Percentiles rank a stretch among this genome's conserved stretches.
These are phyloP conservation scores for Xylaria sp. DNA, from an alignment of 2,329 filamentous ascomycete species.

Conservation along the genomic window DNA sequence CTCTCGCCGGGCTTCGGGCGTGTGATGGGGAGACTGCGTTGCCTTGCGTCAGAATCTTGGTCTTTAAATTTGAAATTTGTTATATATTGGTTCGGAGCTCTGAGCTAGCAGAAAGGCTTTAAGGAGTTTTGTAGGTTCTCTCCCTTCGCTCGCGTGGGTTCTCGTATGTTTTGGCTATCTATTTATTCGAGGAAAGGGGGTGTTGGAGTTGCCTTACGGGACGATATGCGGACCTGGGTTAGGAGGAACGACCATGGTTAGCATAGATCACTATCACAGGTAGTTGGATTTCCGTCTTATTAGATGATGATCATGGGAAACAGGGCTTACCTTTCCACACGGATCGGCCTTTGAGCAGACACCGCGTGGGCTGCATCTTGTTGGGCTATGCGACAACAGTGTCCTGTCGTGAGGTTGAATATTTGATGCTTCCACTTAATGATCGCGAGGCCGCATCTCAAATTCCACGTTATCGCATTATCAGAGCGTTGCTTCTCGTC, in stretches of 20 bases:
- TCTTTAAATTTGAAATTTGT: neutral
- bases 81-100: neutral
- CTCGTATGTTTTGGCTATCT: neutral
- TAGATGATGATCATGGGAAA: neutral
- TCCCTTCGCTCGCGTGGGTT: neutral
- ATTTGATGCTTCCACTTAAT: slow-evolving; percentile 2
- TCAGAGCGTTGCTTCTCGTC: slow-evolving; percentile 3
- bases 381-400: slow-evolving; percentile 25
- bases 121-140: neutral
- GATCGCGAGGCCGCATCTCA: slow-evolving; percentile 8
- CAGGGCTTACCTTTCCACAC: slow-evolving; percentile 51
- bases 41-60: slow-evolving; percentile 20
- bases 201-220: slow-evolving; percentile 63
- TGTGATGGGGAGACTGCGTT: slow-evolving; percentile 70
- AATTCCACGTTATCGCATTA: slow-evolving; percentile 24
- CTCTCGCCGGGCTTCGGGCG: slow-evolving; percentile 69
- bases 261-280: neutral
- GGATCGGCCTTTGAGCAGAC: slow-evolving; percentile 51
- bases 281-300: neutral
- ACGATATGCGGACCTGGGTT: slow-evolving; percentile 74
- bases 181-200: slow-evolving; percentile 24
- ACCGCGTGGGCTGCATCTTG: slow-evolving; percentile 54
- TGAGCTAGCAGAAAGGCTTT: neutral
- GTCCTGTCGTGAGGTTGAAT: slow-evolving; percentile 17
- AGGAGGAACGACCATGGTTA: slow-evolving; percentile 12